phyloP scores from a whole-genome alignment of 352 stramenopile species.

The Phytopythium vexans region DNA sequence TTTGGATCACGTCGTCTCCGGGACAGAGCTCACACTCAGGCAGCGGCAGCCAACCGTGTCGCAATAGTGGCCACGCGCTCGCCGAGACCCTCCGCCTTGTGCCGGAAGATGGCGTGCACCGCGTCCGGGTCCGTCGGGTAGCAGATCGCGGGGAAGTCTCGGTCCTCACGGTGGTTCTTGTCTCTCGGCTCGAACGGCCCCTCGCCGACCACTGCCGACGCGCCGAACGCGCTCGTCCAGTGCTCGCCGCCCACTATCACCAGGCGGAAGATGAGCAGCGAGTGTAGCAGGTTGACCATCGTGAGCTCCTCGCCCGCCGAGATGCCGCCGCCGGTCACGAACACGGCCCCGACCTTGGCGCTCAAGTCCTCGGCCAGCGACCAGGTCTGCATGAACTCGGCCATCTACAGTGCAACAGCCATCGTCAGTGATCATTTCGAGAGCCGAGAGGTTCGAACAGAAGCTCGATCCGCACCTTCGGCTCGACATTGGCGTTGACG shows the following conservation, averaged over 20 bases:
- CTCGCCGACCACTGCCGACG: constrained; percentile 76
- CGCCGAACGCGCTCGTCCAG: constrained; percentile 86
- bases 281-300: constrained; percentile 84
- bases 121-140: constrained; percentile 52
- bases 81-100: constrained; percentile 77
- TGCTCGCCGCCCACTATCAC: constrained; percentile 79
- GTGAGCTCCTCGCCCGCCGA: constrained; percentile 82
- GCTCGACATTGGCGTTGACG: constrained; percentile 87
- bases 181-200: constrained; percentile 45
- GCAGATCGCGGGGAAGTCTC: constrained; percentile 46
- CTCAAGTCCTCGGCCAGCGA: constrained; percentile 67
- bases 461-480: constrained; percentile 37
- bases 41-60: constrained; percentile 14
- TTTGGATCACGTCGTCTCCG: background rate
- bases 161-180: constrained; percentile 9
- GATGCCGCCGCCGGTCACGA: constrained; percentile 80
- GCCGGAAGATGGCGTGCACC: constrained; percentile 74
- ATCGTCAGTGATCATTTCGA: constrained; percentile 1
- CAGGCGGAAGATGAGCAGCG: constrained; percentile 88
- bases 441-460: background rate
- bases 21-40: background rate
- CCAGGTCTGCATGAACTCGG: constrained; percentile 71
- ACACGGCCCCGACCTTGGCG: constrained; percentile 82
- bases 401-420: constrained; percentile 32
- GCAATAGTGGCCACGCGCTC: constrained; percentile 60